Conservation (phyloP, 2,329 filamentous ascomycete species). For the Boeremia exigua region DNA sequence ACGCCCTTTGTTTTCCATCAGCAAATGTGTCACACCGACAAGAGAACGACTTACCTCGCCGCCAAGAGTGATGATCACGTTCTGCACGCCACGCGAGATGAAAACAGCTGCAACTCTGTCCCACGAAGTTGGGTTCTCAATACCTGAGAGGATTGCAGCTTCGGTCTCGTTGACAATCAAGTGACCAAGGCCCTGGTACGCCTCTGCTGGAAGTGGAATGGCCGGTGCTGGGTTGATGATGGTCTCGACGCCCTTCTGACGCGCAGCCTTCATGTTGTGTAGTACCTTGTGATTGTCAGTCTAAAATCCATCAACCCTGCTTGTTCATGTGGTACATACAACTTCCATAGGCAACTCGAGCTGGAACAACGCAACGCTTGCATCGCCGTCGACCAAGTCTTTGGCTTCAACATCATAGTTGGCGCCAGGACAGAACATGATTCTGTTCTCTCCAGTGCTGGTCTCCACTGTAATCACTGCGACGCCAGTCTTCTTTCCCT, state of each 20-base stretch:
- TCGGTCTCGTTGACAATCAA: slow-evolving; percentile 92
- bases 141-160: slow-evolving; percentile 73
- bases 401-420: slow-evolving; percentile 50
- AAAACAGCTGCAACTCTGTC: slow-evolving; percentile 58
- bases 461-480: slow-evolving; percentile 59
- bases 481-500: slow-evolving; percentile 55
- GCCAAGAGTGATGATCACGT: slow-evolving; percentile 85
- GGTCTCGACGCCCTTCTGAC: slow-evolving; percentile 55
- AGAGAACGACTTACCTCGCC: slow-evolving; percentile 62
- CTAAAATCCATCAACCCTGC: neutral
- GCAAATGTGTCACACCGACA: slow-evolving; percentile 11
- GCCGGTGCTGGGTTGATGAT: slow-evolving; percentile 85
- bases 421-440: slow-evolving; percentile 56
- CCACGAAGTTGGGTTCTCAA: slow-evolving; percentile 42
- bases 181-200: slow-evolving; percentile 73
- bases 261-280: slow-evolving; percentile 46
- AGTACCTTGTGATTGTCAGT: slow-evolving; percentile 32
- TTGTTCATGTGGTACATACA: slow-evolving; percentile 24
- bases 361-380: slow-evolving; percentile 54
- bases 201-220: slow-evolving; percentile 67
- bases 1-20: slow-evolving; percentile 45
- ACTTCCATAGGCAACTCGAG: slow-evolving; percentile 55
- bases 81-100: slow-evolving; percentile 70
- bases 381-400: slow-evolving; percentile 49
- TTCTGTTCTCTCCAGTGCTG: slow-evolving; percentile 56